Base-by-base conservation (phyloP, 257 asterid species). In the Sherardia arvensis region DNA sequence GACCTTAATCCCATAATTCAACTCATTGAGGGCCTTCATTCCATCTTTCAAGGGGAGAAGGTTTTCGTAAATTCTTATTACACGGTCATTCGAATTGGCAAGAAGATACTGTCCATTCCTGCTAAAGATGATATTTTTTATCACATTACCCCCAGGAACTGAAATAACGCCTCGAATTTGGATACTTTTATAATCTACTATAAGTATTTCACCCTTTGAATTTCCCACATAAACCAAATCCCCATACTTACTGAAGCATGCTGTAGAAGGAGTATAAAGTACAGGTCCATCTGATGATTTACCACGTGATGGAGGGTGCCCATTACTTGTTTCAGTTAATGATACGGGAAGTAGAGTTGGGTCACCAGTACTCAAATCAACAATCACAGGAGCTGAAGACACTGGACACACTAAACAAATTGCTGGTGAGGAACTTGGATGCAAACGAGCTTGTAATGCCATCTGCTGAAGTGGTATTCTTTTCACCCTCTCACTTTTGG, bases 351-450 rank as follows among this genome's bases (percentile, higher is more conserved):
- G 96, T 55, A 68, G 77, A 66, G 75, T 79, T 70, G 81, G 68
- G 66, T 65, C 71, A 74, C 68, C 80, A 25, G 91, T 74, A 49
- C 65, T 68, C 71, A 90, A 67, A 65, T 90, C 85, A 45, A 90
- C 87, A 61, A 84, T 81, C 85, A 85, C 73, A n/a, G 97, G 97
- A 43, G 95, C 95, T 58, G 97, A 84, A 66, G 96, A 87, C 21
- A 87, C 80, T 29, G 97, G 93, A 71, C 96, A 90, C 33, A 82
- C 96, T 71, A 90, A 81, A 84, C 97, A 90, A 71, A 80, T 68
- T 53, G 84, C 75, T 20, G 97, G 93, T 26, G 96, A 73, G 59
- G 93, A 78, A 60, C 95, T 81, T 26, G 97, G 97, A 79, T 87
- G 89, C 56, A 87, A 74, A 64, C 89, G 90, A 59, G 96, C 95